Evolutionary conservation across 2,329 filamentous ascomycete species (phyloP).

Genomic region (Blastomyces gilchristii): DNA sequence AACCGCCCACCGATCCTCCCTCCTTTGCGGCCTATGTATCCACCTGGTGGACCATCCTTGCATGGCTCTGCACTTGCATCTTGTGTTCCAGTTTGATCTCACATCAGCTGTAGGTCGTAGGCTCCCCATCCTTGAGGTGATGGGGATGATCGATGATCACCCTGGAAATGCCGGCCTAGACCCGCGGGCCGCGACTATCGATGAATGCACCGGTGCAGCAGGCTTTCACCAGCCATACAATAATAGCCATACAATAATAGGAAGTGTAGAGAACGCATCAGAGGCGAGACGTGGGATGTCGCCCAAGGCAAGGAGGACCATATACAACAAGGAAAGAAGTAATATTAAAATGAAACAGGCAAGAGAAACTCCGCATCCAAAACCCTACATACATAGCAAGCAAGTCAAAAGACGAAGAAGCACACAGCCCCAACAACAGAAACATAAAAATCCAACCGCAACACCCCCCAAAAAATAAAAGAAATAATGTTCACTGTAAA

Average conservation of each 20-base stretch:
- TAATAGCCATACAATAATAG: too few relatives aligned
- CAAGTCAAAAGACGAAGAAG: background rate
- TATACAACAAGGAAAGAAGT: too few relatives aligned
- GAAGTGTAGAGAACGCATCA: too few relatives aligned
- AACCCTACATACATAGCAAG: background rate
- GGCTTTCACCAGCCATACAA: too few relatives aligned
- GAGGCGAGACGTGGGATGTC: too few relatives aligned
- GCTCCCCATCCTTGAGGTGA: conserved; percentile 3
- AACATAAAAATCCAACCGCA: background rate
- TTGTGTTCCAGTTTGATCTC: conserved; percentile 8
- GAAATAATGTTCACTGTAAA: conserved; percentile 37
- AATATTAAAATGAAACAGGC: too few relatives aligned
- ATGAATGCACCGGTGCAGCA: background rate
- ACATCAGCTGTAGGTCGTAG: background rate
- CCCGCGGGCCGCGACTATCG: background rate
- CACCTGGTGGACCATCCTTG: background rate
- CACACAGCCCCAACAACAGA: background rate
- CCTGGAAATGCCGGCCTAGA: conserved; percentile 6
- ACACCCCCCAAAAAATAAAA: background rate
- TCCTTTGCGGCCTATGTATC: background rate
- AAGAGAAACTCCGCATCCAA: background rate
- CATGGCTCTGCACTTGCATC: conserved; percentile 4
- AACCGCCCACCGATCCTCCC: too few relatives aligned
- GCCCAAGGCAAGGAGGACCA: too few relatives aligned
- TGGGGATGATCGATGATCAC: conserved; percentile 7